Base-by-base conservation (phyloP, 331 rosid genomes). In the Stylosanthes scabra region DNA sequence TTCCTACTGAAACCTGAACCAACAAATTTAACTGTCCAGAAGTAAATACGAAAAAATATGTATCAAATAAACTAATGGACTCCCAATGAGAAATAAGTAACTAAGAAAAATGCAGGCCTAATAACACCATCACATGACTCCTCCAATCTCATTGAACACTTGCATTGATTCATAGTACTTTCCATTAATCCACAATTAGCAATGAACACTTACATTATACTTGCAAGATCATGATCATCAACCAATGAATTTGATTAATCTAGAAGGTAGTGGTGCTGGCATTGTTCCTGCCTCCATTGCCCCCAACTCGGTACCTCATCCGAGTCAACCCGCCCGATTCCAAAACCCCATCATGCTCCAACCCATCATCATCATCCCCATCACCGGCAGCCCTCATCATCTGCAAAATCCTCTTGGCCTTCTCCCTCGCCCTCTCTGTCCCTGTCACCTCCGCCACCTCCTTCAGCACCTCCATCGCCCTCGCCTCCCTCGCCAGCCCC, bases 401-500 rank as follows among this genome's bases (percentile, higher is more conserved):
- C 81, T 77, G 78, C 92, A 95, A 66, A n/a, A 95, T 66, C 71
- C 89, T 81, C 83, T 58, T 90, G 0, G 91, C 99, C 71, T 88
- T 92, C 81, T 90, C 98, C 46, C 86, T 80, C 0, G 97, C 98
- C 61, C 94, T 71, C 37, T 87, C 96, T 2, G 88, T 84, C 6
- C 99, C 96, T 3, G 78, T 87, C 71, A 87, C 87, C 49, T 88
- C 92, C 4, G 92, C 62, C 6, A 95, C 62, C 77, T 74, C 88
- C 78, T 80, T 82, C 79, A 92, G 70, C 62, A 85, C 96, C 74
- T 92, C 96, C 47, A 68, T 87, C 9, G 91, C 97, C 15, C 79
- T 81, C 2, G 98, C 99, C 14, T 84, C 94, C 70, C 68, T 95
- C 1, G 96, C 99, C 81, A 90, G 50, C 52, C 91, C 97, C 6